Evolutionary conservation across 2,329 filamentous ascomycete species (phyloP).

Genomic region (Venturia nashicola): DNA sequence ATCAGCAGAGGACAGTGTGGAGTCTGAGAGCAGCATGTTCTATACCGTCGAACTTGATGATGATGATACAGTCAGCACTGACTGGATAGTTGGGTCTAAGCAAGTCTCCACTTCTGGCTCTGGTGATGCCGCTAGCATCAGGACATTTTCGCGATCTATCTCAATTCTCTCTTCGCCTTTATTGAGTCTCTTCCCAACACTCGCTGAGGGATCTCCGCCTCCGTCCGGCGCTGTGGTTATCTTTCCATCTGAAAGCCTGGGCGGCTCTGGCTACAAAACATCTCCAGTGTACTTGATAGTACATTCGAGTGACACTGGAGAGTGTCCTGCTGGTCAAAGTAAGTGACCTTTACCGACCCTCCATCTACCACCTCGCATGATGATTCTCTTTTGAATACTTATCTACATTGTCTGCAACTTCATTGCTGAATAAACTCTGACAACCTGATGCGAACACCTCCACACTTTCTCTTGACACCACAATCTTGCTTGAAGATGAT

Average conservation of each 20-base stretch:
- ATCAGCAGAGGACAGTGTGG: background rate
- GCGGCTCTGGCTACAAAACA: slow-evolving; percentile 24
- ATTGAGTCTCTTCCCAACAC: slow-evolving; percentile 52
- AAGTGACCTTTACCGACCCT: slow-evolving; percentile 37
- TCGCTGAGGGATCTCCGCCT: slow-evolving; percentile 61
- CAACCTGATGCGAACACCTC: slow-evolving; percentile 58
- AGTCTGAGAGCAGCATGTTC: background rate
- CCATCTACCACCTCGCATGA: slow-evolving; percentile 47
- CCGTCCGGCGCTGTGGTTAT: slow-evolving; percentile 63
- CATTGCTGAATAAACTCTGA: slow-evolving; percentile 87
- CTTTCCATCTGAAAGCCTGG: slow-evolving; percentile 44
- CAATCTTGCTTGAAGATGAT: slow-evolving; percentile 12
- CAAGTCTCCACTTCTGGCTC: slow-evolving; percentile 19
- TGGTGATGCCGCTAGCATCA: background rate
- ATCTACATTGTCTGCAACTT: slow-evolving; percentile 99
- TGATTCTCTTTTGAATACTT: slow-evolving; percentile 85
- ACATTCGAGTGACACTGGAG: slow-evolving; percentile 84
- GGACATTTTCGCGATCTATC: slow-evolving; percentile 42
- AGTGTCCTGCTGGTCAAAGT: slow-evolving; percentile 85
- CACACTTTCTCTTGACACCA: slow-evolving; percentile 13
- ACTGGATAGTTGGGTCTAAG: slow-evolving; percentile 37
- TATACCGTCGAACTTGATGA: background rate
- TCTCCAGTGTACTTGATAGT: slow-evolving; percentile 49
- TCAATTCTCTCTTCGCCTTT: slow-evolving; percentile 58
- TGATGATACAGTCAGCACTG: slow-evolving; percentile 42